phyloP scores from a whole-genome alignment of 306 rosid species.

The Senna tora region DNA sequence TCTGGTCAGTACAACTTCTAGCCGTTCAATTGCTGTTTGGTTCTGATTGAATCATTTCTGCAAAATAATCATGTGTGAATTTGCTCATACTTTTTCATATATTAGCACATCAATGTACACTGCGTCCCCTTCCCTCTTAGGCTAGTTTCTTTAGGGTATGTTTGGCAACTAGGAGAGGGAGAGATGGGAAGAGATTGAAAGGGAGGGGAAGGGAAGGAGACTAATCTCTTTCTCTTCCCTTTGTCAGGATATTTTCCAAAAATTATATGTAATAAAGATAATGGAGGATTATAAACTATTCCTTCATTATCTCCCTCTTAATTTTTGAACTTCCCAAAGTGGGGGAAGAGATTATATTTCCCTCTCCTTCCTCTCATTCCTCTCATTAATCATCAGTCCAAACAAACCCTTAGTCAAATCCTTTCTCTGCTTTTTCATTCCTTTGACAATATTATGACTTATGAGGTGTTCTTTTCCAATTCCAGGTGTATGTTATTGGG shows the following conservation, averaged over 20 bases:
- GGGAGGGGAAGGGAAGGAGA: too few relatives aligned
- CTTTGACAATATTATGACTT: background rate
- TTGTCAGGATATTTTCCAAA: too few relatives aligned
- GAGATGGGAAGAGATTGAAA: too few relatives aligned
- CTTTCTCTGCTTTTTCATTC: background rate
- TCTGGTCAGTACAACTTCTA: constrained; percentile 68
- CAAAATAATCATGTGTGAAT: constrained; percentile 6
- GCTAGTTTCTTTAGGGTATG: constrained; percentile 6
- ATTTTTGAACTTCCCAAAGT: too few relatives aligned
- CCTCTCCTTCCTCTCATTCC: too few relatives aligned
- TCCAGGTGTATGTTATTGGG: constrained; percentile 98
- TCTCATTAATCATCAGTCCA: too few relatives aligned
- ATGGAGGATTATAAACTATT: too few relatives aligned
- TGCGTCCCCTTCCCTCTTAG: background rate
- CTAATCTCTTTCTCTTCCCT: too few relatives aligned
- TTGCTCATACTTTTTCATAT: background rate
- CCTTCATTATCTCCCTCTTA: too few relatives aligned
- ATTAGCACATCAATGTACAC: background rate
- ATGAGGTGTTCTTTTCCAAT: constrained; percentile 24
- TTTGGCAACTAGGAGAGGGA: too few relatives aligned
- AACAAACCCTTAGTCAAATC: background rate
- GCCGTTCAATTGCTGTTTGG: background rate
- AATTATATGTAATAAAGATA: too few relatives aligned
- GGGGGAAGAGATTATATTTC: too few relatives aligned
- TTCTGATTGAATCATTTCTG: constrained; percentile 3